Evolutionary conservation across 257 asterid species (phyloP).

Genomic region (Verbena officinalis): DNA sequence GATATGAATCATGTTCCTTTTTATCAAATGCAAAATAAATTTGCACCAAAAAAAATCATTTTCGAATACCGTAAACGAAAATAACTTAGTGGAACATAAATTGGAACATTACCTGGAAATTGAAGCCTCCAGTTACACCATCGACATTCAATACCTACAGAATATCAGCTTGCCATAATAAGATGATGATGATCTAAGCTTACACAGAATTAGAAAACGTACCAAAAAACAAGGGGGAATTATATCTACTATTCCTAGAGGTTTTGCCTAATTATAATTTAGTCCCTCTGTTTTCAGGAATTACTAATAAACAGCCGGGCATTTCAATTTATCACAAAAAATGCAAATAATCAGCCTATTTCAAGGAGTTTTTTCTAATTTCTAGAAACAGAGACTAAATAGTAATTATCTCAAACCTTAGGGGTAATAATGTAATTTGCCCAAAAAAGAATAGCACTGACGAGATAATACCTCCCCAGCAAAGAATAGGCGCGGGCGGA

Average conservation of each 20-base stretch:
- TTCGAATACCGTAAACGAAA: too few relatives aligned
- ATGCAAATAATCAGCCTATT: too few relatives aligned
- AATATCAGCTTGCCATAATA: constrained; percentile 24
- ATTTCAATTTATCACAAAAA: too few relatives aligned
- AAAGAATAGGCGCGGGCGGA: constrained; percentile 64
- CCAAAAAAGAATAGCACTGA: not conserved
- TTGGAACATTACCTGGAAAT: constrained; percentile 70
- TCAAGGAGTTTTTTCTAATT: too few relatives aligned
- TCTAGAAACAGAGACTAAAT: too few relatives aligned
- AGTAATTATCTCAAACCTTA: not conserved
- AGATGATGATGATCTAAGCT: constrained; percentile 11
- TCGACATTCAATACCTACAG: constrained; percentile 77
- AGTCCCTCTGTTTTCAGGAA: too few relatives aligned
- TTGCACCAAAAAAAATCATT: too few relatives aligned
- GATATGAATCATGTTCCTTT: not conserved
- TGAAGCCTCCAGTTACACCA: constrained; percentile 95
- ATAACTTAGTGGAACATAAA: constrained; percentile 13
- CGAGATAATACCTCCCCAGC: constrained; percentile 82
- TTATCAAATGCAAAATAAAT: too few relatives aligned
- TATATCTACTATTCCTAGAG: too few relatives aligned
- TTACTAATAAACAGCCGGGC: too few relatives aligned
- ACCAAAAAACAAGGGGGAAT: not conserved
- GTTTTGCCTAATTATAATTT: too few relatives aligned
- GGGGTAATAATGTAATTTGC: constrained; percentile 3
- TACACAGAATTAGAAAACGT: constrained; percentile 2